A percentile compares a stretch with the other conserved stretches of the same genome.
These are phyloP conservation scores for Oryza glumipatula DNA, from an alignment of 176 grass and related monocot species.

Conservation along the genomic window DNA sequence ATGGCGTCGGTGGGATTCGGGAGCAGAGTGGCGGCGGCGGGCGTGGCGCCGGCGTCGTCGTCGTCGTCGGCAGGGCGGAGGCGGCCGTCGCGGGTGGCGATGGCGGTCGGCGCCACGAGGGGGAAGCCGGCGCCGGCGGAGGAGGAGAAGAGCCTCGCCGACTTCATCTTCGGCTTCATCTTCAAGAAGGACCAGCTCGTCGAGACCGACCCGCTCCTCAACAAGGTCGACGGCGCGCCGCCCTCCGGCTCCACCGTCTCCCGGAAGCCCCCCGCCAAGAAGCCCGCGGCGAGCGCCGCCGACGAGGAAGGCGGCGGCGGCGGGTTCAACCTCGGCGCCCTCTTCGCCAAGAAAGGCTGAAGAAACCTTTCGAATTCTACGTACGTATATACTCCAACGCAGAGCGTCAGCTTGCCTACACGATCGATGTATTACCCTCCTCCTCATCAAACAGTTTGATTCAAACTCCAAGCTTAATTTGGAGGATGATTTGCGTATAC, in stretches of 20 bases:
- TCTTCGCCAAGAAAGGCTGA: slow-evolving; percentile 71
- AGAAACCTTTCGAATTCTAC: neutral
- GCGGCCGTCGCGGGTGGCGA: neutral
- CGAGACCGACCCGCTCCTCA: slow-evolving; percentile 69
- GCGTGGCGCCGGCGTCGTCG: slow-evolving; percentile 43
- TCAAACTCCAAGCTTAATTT: neutral
- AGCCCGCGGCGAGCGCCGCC: neutral
- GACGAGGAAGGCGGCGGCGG: slow-evolving; percentile 37
- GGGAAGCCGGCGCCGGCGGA: slow-evolving; percentile 31
- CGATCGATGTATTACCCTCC: neutral
- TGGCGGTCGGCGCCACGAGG: slow-evolving; percentile 36
- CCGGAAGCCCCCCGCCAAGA: slow-evolving; percentile 45
- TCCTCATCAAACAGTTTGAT: neutral
- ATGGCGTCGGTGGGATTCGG: slow-evolving; percentile 61
- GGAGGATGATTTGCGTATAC: neutral
- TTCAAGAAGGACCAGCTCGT: slow-evolving; percentile 66
- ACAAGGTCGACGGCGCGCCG: slow-evolving; percentile 55
- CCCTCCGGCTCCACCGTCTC: neutral
- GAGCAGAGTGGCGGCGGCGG: slow-evolving; percentile 38
- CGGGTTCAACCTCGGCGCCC: slow-evolving; percentile 48
- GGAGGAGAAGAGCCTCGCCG: slow-evolving; percentile 58
- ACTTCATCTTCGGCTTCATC: slow-evolving; percentile 53
- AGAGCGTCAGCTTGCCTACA: neutral
- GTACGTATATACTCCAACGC: neutral
- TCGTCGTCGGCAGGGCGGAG: neutral